Evolutionary conservation across 441 rosid species (phyloP).

Genomic region (Erodium moschatum): DNA sequence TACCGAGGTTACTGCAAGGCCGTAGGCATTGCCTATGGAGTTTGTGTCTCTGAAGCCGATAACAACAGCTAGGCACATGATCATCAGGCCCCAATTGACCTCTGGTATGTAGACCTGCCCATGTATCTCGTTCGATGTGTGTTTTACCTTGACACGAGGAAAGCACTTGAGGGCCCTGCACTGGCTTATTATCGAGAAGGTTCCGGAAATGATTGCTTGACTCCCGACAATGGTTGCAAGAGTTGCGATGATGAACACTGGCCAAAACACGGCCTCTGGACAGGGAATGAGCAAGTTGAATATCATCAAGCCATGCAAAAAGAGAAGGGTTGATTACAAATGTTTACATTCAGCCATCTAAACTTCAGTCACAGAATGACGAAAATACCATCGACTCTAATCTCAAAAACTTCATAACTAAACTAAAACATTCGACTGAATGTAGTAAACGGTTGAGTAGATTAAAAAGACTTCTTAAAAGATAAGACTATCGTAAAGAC

Average conservation of each 20-base stretch:
- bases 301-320: too few species aligned
- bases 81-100: constrained; percentile 90
- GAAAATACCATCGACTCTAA: too few species aligned
- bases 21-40: constrained; percentile 90
- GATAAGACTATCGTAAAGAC: too few species aligned
- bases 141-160: constrained; percentile 86
- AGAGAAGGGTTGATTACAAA: too few species aligned
- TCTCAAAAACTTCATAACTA: too few species aligned
- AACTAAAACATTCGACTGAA: too few species aligned
- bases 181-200: constrained; percentile 96
- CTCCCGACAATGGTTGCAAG: constrained; percentile 71
- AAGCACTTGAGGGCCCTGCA: constrained; percentile 91
- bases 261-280: constrained; percentile 4
- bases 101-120: constrained; percentile 97
- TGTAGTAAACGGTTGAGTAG: too few species aligned
- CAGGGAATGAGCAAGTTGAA: background rate
- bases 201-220: constrained; percentile 93
- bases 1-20: constrained; percentile 90
- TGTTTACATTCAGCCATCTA: too few species aligned
- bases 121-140: constrained; percentile 84
- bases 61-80: constrained; percentile 92
- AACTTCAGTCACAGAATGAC: too few species aligned
- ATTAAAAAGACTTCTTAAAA: too few species aligned
- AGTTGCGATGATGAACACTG: background rate
- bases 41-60: constrained; percentile 93